A percentile compares a stretch with the other conserved stretches of the same genome.
These are phyloP conservation scores for Dentipellis fragilis DNA, from an alignment of 768 basidiomycete species.

Conservation along the genomic window DNA sequence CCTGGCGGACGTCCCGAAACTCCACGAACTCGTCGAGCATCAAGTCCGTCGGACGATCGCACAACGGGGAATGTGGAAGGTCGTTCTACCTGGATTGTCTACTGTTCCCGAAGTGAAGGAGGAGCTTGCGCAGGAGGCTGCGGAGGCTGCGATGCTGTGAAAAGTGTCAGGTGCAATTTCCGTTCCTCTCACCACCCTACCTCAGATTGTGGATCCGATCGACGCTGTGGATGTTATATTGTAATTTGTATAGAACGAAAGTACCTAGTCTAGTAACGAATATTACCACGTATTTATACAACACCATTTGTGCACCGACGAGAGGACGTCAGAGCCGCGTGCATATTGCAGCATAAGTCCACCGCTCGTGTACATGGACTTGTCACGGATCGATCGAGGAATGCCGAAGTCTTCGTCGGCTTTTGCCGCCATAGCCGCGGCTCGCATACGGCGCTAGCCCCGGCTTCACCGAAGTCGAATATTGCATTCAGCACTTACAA, in stretches of 20 bases:
- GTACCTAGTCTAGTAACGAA: too few relatives aligned
- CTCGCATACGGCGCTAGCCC: background rate
- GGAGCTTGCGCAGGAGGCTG: constrained; percentile 21
- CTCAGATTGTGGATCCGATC: too few relatives aligned
- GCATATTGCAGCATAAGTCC: too few relatives aligned
- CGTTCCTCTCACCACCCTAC: too few relatives aligned
- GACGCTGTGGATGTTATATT: too few relatives aligned
- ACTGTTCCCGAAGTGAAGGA: constrained; percentile 19
- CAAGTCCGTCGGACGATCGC: constrained; percentile 34
- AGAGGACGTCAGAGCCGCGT: too few relatives aligned
- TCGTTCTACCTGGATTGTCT: constrained; percentile 57
- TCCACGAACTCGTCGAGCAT: constrained; percentile 87
- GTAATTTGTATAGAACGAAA: too few relatives aligned
- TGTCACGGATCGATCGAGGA: too few relatives aligned
- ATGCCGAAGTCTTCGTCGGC: background rate
- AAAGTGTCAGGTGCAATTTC: too few relatives aligned
- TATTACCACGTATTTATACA: too few relatives aligned
- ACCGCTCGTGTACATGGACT: too few relatives aligned
- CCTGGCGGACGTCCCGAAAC: constrained; percentile 92
- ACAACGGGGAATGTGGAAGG: constrained; percentile 48
- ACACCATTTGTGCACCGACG: too few relatives aligned
- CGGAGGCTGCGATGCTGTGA: background rate
- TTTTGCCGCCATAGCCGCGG: background rate
- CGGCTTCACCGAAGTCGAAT: background rate
- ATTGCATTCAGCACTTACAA: background rate